Base-by-base conservation (phyloP, 2,329 filamentous ascomycete species). In the Xylariales sp. region DNA sequence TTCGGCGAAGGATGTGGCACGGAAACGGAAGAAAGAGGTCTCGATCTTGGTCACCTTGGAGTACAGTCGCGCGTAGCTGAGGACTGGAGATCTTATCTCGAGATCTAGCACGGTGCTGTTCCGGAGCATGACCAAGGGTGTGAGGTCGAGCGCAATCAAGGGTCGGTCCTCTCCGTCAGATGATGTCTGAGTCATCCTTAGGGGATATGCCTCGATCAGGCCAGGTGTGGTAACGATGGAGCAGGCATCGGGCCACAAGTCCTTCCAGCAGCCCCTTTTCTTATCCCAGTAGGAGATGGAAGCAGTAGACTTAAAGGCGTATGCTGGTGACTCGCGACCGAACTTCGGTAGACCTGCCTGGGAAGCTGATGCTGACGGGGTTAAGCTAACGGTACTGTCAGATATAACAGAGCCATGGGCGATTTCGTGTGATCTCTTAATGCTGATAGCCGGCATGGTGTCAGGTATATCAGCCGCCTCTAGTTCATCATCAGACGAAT, bases 101-200 rank as follows among this genome's bases (percentile, higher is more conserved):
- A 98, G 87, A 60, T 98, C 93, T 22, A 98, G 78, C 3, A 86
- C 87, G 16, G 89, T 98, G 54, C 90, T 93, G 55, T 91, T 85
- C 48, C 91, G 81, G 46, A 97, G 82, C 51, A 90, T 85, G 6
- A 97, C 91, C 27, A 95, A 71, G 1, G 93, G 93, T 1, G 91
- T 97, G 31, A 98, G 78, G 56, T 95, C 88, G 24, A 96, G 77
- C 5, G 84, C 86, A 31, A 84, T 67, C 15, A 82, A 61, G 4
- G 78, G 77, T 25, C 51, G 53, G 3, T 64, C 59, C 35, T 58
- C 56, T 15, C 56, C 58, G 38, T 68, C 64, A 11, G 56, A 47
- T 10, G 58, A 62, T 46, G 61, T 51, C 52, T 57, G 61, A 41
- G 52, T 57, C 49, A 53, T 53, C 45, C 46, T 69, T 38, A 71